These are phyloP conservation scores for Eimeria tenella DNA, from an alignment of 169 alveolate genomes.

Conservation along the genomic window DNA sequence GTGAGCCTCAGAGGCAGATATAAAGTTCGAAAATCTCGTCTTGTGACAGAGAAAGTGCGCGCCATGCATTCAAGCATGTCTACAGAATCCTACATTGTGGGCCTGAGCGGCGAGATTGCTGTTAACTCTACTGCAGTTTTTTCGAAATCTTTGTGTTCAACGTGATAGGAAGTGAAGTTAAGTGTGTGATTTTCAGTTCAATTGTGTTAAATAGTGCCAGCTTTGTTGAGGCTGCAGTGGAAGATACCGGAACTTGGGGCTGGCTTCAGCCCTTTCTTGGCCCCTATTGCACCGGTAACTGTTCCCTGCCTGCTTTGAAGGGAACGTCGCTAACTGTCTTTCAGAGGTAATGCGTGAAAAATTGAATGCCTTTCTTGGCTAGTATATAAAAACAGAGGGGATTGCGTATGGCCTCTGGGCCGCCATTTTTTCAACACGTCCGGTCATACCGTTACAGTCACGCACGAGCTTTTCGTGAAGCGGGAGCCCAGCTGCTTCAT, in stretches of 20 bases:
- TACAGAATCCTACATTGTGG: background rate
- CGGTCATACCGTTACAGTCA: background rate
- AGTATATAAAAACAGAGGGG: background rate
- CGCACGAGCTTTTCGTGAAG: background rate
- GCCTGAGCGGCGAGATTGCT: background rate
- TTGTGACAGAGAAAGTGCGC: too few relatives aligned
- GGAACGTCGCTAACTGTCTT: slow-evolving; percentile 3
- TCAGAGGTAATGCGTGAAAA: slow-evolving; percentile 3
- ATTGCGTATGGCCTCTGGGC: background rate
- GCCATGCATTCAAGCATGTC: too few relatives aligned
- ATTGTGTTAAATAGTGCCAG: background rate
- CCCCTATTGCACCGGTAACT: slow-evolving; percentile 52
- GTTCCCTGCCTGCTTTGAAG: background rate
- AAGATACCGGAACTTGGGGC: slow-evolving; percentile 45
- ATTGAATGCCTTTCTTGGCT: slow-evolving; percentile 21
- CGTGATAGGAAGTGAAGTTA: background rate
- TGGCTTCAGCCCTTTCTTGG: slow-evolving; percentile 62
- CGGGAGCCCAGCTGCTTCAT: background rate
- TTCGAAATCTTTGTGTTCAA: background rate
- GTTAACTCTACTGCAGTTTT: background rate
- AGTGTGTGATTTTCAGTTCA: background rate
- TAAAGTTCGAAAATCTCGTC: too few relatives aligned
- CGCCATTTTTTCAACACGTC: background rate
- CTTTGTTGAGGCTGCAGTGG: background rate
- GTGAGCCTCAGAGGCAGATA: too few relatives aligned